These are phyloP conservation scores for Coprinellus aureogranulatus DNA, from an alignment of 768 basidiomycete species.

Conservation along the genomic window DNA sequence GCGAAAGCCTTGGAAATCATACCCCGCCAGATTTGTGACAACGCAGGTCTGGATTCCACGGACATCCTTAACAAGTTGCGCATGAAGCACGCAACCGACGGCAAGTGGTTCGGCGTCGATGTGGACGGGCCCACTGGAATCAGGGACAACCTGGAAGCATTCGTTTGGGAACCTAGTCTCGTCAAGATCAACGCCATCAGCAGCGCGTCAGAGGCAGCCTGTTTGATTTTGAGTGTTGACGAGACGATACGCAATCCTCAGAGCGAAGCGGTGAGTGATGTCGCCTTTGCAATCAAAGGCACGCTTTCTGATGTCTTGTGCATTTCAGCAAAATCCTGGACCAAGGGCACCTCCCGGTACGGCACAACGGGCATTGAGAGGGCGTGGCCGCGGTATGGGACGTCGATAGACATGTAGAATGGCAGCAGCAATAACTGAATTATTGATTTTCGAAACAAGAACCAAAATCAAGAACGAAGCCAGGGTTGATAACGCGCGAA, in stretches of 20 bases:
- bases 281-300: neutral
- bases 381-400: constrained; percentile 81
- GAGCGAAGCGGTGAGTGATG: constrained; percentile 73
- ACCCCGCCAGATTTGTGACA: constrained; percentile 97
- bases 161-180: constrained; percentile 97
- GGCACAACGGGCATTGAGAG: constrained; percentile 80
- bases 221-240: constrained; percentile 91
- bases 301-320: constrained; percentile 16
- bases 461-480: neutral
- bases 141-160: constrained; percentile 94
- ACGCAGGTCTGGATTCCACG: constrained; percentile 95
- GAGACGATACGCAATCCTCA: constrained; percentile 97
- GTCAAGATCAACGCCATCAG: constrained; percentile 95
- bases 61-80: constrained; percentile 96
- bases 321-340: constrained; percentile 67
- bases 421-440: constrained; percentile 4
- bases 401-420: constrained; percentile 48
- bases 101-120: constrained; percentile 91
- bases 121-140: constrained; percentile 88
- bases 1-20: constrained; percentile 97
- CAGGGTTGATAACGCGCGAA: neutral
- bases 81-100: constrained; percentile 89
- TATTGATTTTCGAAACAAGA: constrained; percentile 7
- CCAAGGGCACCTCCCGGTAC: constrained; percentile 91
- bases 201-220: constrained; percentile 95